Evolutionary conservation across 495 filamentous ascomycete species (phyloP).

Genomic region (Talaromyces ruber): DNA sequence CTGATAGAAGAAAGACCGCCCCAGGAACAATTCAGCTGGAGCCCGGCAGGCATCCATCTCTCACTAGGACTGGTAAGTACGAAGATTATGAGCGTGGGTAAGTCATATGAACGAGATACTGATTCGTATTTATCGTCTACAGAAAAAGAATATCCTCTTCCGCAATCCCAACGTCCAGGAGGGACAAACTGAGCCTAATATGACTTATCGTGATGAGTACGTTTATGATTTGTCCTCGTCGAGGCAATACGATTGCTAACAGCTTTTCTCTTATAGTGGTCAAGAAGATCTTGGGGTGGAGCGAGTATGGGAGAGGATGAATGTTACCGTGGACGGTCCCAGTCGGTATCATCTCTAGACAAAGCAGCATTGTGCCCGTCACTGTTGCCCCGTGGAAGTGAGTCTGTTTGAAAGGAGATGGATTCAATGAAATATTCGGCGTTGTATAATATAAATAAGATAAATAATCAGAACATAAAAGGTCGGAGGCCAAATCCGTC

Average conservation of each 20-base stretch:
- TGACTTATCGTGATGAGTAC: conserved; percentile 37
- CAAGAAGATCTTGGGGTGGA: conserved; percentile 43
- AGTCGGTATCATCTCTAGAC: conserved; percentile 28
- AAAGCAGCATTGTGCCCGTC: neutral
- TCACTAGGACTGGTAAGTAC: conserved; percentile 42
- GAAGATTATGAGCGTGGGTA: neutral
- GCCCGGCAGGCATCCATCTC: conserved; percentile 37
- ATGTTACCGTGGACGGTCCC: conserved; percentile 19
- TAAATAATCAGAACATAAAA: neutral
- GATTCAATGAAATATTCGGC: neutral
- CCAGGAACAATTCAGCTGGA: conserved; percentile 22
- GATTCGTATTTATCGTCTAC: neutral
- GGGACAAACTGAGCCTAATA: conserved; percentile 35
- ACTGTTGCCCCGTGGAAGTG: neutral
- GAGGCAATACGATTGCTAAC: conserved; percentile 9
- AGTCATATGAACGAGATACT: neutral
- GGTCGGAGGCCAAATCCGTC: neutral
- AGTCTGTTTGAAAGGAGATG: neutral
- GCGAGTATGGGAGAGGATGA: conserved; percentile 33
- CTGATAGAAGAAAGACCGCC: conserved; percentile 29
- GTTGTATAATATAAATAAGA: neutral
- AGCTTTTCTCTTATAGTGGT: conserved; percentile 19
- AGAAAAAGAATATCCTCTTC: conserved; percentile 43
- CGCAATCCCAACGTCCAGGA: conserved; percentile 35
- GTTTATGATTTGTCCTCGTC: conserved; percentile 8